phyloP scores from a whole-genome alignment of 768 basidiomycete genomes.

The Crucibulum laeve region DNA sequence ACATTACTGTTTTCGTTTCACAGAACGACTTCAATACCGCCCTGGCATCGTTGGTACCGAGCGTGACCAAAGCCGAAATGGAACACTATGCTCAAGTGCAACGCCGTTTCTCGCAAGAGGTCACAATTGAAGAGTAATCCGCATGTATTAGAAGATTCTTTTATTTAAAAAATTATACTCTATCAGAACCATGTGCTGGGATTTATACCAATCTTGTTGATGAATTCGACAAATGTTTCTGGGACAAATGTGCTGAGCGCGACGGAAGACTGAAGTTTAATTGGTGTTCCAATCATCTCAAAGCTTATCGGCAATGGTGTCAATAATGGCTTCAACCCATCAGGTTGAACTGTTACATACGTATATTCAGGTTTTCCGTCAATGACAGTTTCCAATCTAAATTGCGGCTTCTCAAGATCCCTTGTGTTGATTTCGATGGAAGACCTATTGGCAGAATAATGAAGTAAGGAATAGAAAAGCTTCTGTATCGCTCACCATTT shows the following conservation, averaged over 20 bases:
- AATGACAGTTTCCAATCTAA: conserved; percentile 55
- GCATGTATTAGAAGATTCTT: no score
- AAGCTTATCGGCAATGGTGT: conserved; percentile 25
- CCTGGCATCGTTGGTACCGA: conserved; percentile 66
- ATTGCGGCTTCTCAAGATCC: conserved; percentile 41
- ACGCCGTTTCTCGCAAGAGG: conserved; percentile 48
- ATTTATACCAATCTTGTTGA: conserved; percentile 49
- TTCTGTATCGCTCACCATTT: conserved; percentile 46
- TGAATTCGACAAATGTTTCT: conserved; percentile 48
- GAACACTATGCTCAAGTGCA: conserved; percentile 76
- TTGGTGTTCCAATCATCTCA: conserved; percentile 44
- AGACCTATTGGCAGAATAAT: conserved; percentile 37
- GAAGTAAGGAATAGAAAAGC: background rate
- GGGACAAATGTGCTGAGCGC: conserved; percentile 44
- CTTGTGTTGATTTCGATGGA: conserved; percentile 68
- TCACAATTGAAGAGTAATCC: background rate
- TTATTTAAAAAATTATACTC: no score
- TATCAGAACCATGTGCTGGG: conserved; percentile 56
- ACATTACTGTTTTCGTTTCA: conserved; percentile 67
- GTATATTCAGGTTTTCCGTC: conserved; percentile 51
- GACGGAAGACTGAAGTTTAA: conserved; percentile 34
- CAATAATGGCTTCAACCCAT: background rate
- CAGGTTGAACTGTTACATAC: conserved; percentile 27
- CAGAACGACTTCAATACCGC: conserved; percentile 75
- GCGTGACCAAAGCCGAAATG: conserved; percentile 84